These are phyloP conservation scores for Ceratocystis diversiconidia DNA, from an alignment of 2,329 filamentous ascomycete species.

Conservation along the genomic window DNA sequence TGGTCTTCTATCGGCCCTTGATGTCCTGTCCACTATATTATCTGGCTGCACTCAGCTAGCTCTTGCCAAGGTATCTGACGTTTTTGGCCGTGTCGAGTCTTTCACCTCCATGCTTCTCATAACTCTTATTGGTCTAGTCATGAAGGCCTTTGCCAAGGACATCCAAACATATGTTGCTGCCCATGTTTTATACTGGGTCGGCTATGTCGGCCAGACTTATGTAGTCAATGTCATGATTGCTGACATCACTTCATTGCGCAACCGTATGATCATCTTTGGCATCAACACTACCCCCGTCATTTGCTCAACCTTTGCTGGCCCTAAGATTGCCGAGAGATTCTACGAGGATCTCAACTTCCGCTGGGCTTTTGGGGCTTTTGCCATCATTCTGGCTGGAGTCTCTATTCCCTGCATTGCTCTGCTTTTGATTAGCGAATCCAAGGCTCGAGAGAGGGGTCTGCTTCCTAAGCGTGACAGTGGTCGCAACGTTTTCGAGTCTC, in stretches of 20 bases:
- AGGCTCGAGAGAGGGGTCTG: slow-evolving; percentile 36
- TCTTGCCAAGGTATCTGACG: slow-evolving; percentile 36
- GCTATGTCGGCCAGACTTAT: slow-evolving; percentile 31
- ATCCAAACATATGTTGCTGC: slow-evolving; percentile 46
- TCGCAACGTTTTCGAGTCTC: slow-evolving; percentile 34
- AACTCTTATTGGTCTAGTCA: slow-evolving; percentile 40
- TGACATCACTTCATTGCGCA: slow-evolving; percentile 31
- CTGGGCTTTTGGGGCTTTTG: slow-evolving; percentile 46
- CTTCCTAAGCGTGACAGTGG: slow-evolving; percentile 30
- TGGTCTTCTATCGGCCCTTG: slow-evolving; percentile 50
- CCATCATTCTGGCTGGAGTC: slow-evolving; percentile 44
- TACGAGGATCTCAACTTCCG: slow-evolving; percentile 29
- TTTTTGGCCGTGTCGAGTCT: slow-evolving; percentile 35
- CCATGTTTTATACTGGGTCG: slow-evolving; percentile 50
- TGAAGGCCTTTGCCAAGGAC: slow-evolving; percentile 47
- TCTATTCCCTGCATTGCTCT: slow-evolving; percentile 26
- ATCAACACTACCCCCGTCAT: slow-evolving; percentile 33
- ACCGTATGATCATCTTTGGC: slow-evolving; percentile 31
- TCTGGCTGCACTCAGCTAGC: slow-evolving; percentile 28
- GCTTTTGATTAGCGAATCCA: slow-evolving; percentile 29
- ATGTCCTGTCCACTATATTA: slow-evolving; percentile 41
- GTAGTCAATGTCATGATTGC: slow-evolving; percentile 31
- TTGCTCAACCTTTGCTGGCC: slow-evolving; percentile 32
- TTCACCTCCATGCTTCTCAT: slow-evolving; percentile 31
- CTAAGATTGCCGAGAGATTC: slow-evolving; percentile 29